Evolutionary conservation across 768 basidiomycete species (phyloP), one percentile per base, ranked within the genome.

Genomic region (Panaeolus cyanescens): DNA sequence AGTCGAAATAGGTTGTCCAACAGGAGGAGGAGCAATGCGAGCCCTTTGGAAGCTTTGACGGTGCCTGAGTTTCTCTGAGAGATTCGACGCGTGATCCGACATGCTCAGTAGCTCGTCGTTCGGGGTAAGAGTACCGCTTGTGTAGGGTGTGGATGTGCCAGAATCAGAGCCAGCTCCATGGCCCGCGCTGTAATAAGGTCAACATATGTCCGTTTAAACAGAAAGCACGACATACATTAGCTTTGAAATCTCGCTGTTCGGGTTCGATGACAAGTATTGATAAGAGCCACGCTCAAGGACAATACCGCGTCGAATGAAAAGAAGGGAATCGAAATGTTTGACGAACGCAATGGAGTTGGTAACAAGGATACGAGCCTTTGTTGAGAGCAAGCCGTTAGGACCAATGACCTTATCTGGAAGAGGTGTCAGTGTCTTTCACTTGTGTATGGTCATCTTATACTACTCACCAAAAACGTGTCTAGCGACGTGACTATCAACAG

Each of bases 321-420:
- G 72, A 15, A 96, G 76, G 50, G 88, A 81, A 68, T 95, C 91
- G 57, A 93, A 92, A 59, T 92, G 79, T 53, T 83, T 82, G 34
- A 95, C 79, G 69, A 92, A 95, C n/a, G 93, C 83, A 56, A 96
- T 86, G 60, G 87, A 88, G 72, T 96, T 95, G 39, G 94, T 96
- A 55, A 95, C 92, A 4, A 96, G 75, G 57, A 96, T 82, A 31
- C 95, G 81, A 9, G 93, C 93, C 73, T 96, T 96, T 15, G 85
- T 83, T 7, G 90, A 84, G 32, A 96, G 85, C 1, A 96, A 67
- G 58, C 95, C 95, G 62, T 86, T 78, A 2, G 94, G 93, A 2
- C 95, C 95, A 59, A 96, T 90, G 37, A 96, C 91, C 55, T 92
- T 82, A 66, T 95, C 93, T 91, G 45, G 6, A 4, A 22, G 3